These are phyloP conservation scores for Amylocarpus encephaloides DNA, from an alignment of 2,329 filamentous ascomycete genomes.

Conservation along the genomic window DNA sequence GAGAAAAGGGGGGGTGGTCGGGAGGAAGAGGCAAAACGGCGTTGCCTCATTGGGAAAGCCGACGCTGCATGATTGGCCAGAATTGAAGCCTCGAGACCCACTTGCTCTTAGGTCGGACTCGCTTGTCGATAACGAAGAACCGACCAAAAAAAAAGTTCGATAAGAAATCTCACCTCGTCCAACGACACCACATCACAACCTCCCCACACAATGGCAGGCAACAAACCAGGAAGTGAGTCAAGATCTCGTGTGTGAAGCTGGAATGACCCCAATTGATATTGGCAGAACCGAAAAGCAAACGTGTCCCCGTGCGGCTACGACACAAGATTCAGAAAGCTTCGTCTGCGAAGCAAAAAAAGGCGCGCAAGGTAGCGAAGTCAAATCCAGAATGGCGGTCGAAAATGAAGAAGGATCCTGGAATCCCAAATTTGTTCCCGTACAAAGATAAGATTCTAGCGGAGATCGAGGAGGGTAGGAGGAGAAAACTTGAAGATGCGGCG, in stretches of 20 bases:
- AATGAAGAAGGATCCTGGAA: conserved; percentile 95
- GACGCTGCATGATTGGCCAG: no score
- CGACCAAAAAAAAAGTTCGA: conserved; percentile 3
- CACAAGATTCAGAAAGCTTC: conserved; percentile 96
- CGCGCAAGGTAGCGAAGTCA: conserved; percentile 83
- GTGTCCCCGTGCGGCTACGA: conserved; percentile 78
- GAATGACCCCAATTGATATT: conserved; percentile 13
- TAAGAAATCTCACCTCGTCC: neutral
- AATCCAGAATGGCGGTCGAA: conserved; percentile 95
- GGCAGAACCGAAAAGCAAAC: conserved; percentile 90
- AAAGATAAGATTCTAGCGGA: conserved; percentile 93
- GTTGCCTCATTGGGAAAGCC: no score
- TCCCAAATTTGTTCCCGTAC: conserved; percentile 95
- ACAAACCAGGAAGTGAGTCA: conserved; percentile 32
- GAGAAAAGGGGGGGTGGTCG: neutral
- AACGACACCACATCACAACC: neutral
- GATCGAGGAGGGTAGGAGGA: conserved; percentile 79
- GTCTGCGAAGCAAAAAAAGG: conserved; percentile 83
- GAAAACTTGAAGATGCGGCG: conserved; percentile 73
- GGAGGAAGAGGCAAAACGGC: no score
- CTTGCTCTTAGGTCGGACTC: neutral
- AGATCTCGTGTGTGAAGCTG: neutral
- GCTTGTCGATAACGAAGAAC: neutral
- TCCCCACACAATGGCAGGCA: conserved; percentile 28
- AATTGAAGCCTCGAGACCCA: no score